phyloP scores from a whole-genome alignment of 2,329 filamentous ascomycete genomes.

The Colletotrichum musae region DNA sequence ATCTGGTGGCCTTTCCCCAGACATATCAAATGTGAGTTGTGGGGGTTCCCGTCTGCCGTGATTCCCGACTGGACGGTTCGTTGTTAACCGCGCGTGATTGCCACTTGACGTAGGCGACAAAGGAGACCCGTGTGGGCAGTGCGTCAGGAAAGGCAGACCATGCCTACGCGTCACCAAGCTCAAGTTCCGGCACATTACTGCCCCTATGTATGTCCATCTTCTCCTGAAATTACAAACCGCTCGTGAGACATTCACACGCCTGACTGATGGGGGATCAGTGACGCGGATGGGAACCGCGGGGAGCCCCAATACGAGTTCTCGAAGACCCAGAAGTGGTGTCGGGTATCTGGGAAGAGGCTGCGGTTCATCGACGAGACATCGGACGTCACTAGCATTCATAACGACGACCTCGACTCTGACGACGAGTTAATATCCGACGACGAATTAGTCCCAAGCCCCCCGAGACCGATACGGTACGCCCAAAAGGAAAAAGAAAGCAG shows the following conservation, averaged over 20 bases:
- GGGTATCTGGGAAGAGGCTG: conserved; percentile 11
- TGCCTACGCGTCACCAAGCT: conserved; percentile 24
- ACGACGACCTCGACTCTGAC: conserved; percentile 26
- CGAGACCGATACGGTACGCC: neutral
- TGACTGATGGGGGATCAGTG: neutral
- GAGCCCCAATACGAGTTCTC: conserved; percentile 27
- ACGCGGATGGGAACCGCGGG: neutral
- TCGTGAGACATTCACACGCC: no score
- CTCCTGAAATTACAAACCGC: neutral
- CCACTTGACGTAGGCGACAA: conserved; percentile 14
- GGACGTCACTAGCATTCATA: conserved; percentile 23
- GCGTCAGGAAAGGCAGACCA: neutral
- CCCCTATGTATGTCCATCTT: neutral
- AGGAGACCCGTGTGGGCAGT: conserved; percentile 29
- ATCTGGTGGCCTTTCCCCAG: neutral
- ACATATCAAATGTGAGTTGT: conserved; percentile 33
- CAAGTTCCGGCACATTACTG: conserved; percentile 28
- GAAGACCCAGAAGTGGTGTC: conserved; percentile 25
- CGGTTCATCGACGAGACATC: conserved; percentile 34
- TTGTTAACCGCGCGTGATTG: neutral
- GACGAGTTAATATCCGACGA: conserved; percentile 15
- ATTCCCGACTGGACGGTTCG: neutral
- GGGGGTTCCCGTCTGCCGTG: neutral
- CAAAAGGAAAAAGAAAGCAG: neutral
- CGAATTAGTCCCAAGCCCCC: neutral